phyloP scores from a whole-genome alignment of 2,329 filamentous ascomycete genomes.

The Fusarium odoratissimum region DNA sequence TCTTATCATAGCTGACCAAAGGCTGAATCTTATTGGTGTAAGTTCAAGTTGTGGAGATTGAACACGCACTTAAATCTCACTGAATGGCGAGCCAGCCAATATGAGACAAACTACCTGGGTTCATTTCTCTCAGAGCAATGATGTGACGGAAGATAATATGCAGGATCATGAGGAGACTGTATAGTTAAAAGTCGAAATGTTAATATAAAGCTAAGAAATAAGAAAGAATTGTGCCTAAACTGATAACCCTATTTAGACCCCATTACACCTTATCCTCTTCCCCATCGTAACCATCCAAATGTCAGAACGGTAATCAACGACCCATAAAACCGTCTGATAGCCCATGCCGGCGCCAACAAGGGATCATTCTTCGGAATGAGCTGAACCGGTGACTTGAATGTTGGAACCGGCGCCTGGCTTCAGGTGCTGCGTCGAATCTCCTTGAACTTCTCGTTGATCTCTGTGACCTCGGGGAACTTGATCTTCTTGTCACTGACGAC shows the following conservation, averaged over 20 bases:
- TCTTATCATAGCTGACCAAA: neutral
- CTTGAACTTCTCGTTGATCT: too few species aligned
- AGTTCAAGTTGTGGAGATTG: neutral
- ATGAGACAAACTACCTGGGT: too few species aligned
- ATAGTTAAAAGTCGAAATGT: accelerated
- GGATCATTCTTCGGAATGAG: accelerated
- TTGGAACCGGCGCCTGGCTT: neutral
- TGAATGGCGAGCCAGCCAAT: too few species aligned
- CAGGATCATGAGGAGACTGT: accelerated
- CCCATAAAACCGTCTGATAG: neutral
- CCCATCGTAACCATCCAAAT: neutral
- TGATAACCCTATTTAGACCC: accelerated
- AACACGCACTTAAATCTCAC: neutral
- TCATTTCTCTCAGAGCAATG: too few species aligned
- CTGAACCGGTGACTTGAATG: accelerated
- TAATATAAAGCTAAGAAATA: accelerated
- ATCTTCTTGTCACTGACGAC: too few species aligned
- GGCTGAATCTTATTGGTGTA: neutral
- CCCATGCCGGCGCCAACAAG: slow-evolving; percentile 1
- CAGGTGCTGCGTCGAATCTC: too few species aligned
- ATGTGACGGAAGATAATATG: accelerated
- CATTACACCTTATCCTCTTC: neutral
- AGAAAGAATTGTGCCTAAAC: neutral
- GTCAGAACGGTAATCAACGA: accelerated
- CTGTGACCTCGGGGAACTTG: too few species aligned